Evolutionary conservation across 2,329 filamentous ascomycete genomes (phyloP), one percentile per base, ranked within the genome.

Genomic region (Fusarium penzigii): DNA sequence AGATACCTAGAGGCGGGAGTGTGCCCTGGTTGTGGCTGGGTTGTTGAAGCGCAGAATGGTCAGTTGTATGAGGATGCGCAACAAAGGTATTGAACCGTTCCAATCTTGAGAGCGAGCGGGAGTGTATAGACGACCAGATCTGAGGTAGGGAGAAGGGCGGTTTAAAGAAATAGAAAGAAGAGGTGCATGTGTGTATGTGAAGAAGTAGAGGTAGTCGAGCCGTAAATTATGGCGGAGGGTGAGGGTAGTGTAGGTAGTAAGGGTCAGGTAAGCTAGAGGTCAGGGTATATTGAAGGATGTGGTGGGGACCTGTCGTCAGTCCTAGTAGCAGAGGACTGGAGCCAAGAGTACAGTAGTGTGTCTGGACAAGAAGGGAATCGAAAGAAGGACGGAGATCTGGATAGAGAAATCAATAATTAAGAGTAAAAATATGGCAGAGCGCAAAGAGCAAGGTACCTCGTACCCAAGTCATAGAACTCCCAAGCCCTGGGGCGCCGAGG

Each of bases 281-380:
- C 56, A 61, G 55, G 58, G 58, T 61, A 61, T 61, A 61, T 61
- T 61, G 58, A 52, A 61, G 58, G 58, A 59, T 40, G 52, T 58
- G 55, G 58, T 58, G 58, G 58, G 55, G 58, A 58, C 58, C 58
- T 60, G 57, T 61, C 58, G 58, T 56, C 58, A 60, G 58, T 61
- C 51, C 47, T 42, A 54, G 51, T 53, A 56, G 39, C 8, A 39
- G 53, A 49, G 20, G 20, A 25, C 20, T 25, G 20, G 20, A 25
- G 5, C 20, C 20, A 25, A 25, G 20, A 25, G 20, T 25, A 25
- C 5, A 25, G 20, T 25, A 25, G 20, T 5, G 20, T 25, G 20
- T 25, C 20, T 48, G 53, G 57, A 57, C 47, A 54, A 60, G 55
- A 40, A 20, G 42, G 58, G 48, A 58, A 54, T 59, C 51, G 46